phyloP scores from a whole-genome alignment of 2,329 filamentous ascomycete species.

The Sordariomycetes sp. region DNA sequence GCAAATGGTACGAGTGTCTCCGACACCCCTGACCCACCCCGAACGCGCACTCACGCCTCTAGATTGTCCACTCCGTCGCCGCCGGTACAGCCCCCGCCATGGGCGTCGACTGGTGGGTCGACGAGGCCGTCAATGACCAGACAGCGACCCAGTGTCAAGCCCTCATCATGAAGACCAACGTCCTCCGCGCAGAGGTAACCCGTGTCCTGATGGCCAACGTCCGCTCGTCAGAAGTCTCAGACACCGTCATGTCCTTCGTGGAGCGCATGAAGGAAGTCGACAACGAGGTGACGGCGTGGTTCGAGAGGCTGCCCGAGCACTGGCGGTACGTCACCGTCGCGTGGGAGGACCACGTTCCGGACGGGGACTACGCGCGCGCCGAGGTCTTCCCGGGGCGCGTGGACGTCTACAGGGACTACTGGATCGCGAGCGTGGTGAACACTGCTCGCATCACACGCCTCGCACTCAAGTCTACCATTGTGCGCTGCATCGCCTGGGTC shows the following conservation, averaged over 20 bases:
- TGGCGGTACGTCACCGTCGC: constrained; percentile 39
- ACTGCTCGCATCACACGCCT: constrained; percentile 38
- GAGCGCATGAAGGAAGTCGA: constrained; percentile 37
- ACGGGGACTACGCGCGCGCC: constrained; percentile 35
- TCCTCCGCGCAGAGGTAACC: constrained; percentile 41
- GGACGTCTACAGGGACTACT: constrained; percentile 45
- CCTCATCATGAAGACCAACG: constrained; percentile 38
- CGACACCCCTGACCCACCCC: background rate
- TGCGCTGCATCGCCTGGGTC: constrained; percentile 48
- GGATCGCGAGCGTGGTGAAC: constrained; percentile 45
- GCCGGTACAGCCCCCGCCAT: constrained; percentile 23
- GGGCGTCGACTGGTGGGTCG: constrained; percentile 47
- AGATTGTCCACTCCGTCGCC: constrained; percentile 4
- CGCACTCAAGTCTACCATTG: constrained; percentile 38
- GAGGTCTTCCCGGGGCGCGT: constrained; percentile 48
- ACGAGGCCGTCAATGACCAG: constrained; percentile 34
- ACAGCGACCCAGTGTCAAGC: constrained; percentile 33
- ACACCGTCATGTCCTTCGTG: constrained; percentile 36
- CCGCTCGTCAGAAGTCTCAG: constrained; percentile 34
- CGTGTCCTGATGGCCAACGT: constrained; percentile 29
- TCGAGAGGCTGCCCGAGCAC: constrained; percentile 30
- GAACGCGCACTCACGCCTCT: constrained; percentile 1
- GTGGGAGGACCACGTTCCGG: constrained; percentile 40
- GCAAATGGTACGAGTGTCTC: constrained; percentile 34
- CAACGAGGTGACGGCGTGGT: constrained; percentile 37